Evolutionary conservation across 805 yeast species (phyloP).

Genomic region (Naumovozyma baii): DNA sequence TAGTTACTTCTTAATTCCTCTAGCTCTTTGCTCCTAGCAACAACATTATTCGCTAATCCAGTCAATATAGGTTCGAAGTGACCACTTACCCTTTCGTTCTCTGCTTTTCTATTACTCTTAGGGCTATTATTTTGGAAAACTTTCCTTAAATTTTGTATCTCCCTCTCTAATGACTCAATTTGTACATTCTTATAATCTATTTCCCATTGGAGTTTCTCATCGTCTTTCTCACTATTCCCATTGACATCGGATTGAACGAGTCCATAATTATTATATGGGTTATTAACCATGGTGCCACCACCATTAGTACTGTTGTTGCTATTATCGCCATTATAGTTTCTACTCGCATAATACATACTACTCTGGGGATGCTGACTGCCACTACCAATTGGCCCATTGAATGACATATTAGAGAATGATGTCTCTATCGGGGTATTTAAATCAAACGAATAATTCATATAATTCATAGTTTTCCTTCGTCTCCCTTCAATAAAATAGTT

Average conservation of each 20-base stretch:
- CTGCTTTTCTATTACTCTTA: neutral
- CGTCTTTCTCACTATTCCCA: neutral
- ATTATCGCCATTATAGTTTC: neutral
- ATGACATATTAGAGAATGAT: conserved; percentile 8
- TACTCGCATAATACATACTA: neutral
- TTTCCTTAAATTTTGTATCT: conserved; percentile 32
- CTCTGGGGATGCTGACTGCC: too few species aligned
- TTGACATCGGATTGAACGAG: conserved; percentile 29
- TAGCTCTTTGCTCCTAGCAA: neutral
- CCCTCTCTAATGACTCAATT: conserved; percentile 38
- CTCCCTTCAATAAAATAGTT: too few species aligned
- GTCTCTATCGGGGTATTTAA: conserved; percentile 8
- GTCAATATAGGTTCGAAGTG: neutral
- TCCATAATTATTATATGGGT: conserved; percentile 2
- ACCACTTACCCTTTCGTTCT: neutral
- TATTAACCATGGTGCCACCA: neutral
- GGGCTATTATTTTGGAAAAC: conserved; percentile 6
- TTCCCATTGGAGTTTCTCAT: conserved; percentile 33
- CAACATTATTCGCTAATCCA: neutral
- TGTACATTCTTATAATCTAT: conserved; percentile 47
- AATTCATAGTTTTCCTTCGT: conserved; percentile 7
- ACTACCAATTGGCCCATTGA: too few species aligned
- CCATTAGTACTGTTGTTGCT: neutral
- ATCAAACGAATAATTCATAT: conserved; percentile 10
- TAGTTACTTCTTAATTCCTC: neutral